Evolutionary conservation across 2,329 filamentous ascomycete species (phyloP).

Genomic region (Cladorrhinum sp.): DNA sequence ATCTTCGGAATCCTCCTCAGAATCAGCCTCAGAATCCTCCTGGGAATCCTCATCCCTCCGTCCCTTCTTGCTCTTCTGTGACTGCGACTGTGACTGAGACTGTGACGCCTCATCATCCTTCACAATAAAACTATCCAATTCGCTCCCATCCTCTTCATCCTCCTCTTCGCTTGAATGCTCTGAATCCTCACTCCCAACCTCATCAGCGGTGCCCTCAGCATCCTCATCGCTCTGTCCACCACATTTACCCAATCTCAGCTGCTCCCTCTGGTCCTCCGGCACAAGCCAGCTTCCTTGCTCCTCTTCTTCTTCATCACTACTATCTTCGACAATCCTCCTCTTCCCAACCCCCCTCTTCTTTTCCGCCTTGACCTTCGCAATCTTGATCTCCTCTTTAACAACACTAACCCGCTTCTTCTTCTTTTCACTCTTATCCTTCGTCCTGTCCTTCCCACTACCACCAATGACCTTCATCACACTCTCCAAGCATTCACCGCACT

Average conservation of each 20-base stretch:
- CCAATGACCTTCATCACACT: constrained; percentile 66
- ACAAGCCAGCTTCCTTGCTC: constrained; percentile 79
- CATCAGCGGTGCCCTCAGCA: constrained; percentile 81
- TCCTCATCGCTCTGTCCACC: constrained; percentile 87
- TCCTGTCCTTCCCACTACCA: constrained; percentile 40
- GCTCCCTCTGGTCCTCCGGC: constrained; percentile 60
- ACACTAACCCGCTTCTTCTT: constrained; percentile 37
- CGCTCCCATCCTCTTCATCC: constrained; percentile 49
- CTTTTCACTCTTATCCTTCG: constrained; percentile 35
- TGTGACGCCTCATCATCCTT: constrained; percentile 42
- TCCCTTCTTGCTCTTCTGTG: constrained; percentile 25
- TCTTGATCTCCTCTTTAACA: constrained; percentile 34
- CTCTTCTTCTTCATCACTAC: constrained; percentile 63
- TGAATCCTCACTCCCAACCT: constrained; percentile 69
- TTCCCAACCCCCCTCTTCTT: constrained; percentile 36
- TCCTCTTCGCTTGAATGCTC: constrained; percentile 53
- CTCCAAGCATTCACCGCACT: constrained; percentile 70
- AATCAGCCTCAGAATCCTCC: constrained; percentile 6
- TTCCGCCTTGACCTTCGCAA: constrained; percentile 30
- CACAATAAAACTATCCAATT: constrained; percentile 54
- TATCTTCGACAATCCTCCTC: constrained; percentile 60
- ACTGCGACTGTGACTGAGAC: too few species aligned
- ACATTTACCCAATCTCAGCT: constrained; percentile 66
- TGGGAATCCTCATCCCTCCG: neutral
- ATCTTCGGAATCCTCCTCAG: constrained; percentile 26